phyloP scores from a whole-genome alignment of 805 yeast species.

The Yarrowia sp. region DNA sequence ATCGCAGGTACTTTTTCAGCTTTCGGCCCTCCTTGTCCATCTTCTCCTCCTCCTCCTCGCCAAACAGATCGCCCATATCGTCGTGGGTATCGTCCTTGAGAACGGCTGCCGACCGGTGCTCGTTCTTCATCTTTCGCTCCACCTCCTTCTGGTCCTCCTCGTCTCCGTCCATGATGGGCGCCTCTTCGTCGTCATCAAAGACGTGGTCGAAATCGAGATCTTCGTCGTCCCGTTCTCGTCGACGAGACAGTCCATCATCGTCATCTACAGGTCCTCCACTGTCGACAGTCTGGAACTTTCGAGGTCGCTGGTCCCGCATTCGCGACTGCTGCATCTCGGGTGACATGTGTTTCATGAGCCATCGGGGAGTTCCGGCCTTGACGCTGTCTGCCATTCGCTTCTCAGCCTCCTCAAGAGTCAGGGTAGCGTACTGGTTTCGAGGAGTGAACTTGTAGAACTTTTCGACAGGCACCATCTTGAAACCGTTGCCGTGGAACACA shows the following conservation, averaged over 20 bases:
- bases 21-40: conserved; percentile 92
- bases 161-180: conserved; percentile 94
- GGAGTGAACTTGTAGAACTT: conserved; percentile 94
- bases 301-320: conserved; percentile 55
- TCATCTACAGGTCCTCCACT: conserved; percentile 52
- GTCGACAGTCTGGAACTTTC: conserved; percentile 59
- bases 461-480: conserved; percentile 93
- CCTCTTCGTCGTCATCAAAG: conserved; percentile 98
- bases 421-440: conserved; percentile 89
- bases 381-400: conserved; percentile 76
- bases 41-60: conserved; percentile 68
- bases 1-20: conserved; percentile 79
- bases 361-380: conserved; percentile 78
- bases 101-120: conserved; percentile 67
- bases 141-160: conserved; percentile 94
- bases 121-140: conserved; percentile 59
- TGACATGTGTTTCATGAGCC: conserved; percentile 93
- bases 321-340: conserved; percentile 60
- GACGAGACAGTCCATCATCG: conserved; percentile 51
- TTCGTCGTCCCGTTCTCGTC: conserved; percentile 79
- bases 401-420: conserved; percentile 96
- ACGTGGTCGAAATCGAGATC: conserved; percentile 96
- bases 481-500: conserved; percentile 85
- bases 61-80: conserved; percentile 57
- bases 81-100: conserved; percentile 67